phyloP scores from a whole-genome alignment of 305 asterid genomes.

The Plantago coronopus region DNA sequence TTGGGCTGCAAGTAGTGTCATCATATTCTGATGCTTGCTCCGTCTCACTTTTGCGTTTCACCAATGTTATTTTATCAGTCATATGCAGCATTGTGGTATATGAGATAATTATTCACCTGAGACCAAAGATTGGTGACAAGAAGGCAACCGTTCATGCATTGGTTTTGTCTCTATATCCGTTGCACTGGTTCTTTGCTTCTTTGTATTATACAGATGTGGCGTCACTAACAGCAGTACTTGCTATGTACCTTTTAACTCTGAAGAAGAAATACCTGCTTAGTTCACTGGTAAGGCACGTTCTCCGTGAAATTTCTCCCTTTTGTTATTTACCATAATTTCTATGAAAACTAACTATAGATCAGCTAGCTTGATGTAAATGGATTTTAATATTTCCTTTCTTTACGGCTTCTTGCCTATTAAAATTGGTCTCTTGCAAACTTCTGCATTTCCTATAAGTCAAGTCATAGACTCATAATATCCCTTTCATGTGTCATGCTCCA shows the following conservation, averaged over 20 bases:
- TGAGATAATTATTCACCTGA: slow-evolving; percentile 58
- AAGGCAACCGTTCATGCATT: slow-evolving; percentile 61
- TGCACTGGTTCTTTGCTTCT: slow-evolving; percentile 93
- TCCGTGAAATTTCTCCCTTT: slow-evolving; percentile 4
- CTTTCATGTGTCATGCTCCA: slow-evolving; percentile 8
- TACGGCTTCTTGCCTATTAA: background rate
- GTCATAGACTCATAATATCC: background rate
- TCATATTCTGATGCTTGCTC: slow-evolving; percentile 64
- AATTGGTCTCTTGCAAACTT: slow-evolving; percentile 4
- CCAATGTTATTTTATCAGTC: slow-evolving; percentile 73
- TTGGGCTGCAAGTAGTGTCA: slow-evolving; percentile 36
- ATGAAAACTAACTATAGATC: too few relatives aligned
- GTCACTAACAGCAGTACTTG: slow-evolving; percentile 81
- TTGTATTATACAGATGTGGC: slow-evolving; percentile 91
- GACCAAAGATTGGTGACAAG: slow-evolving; percentile 67
- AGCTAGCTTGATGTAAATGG: too few relatives aligned
- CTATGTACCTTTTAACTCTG: slow-evolving; percentile 65
- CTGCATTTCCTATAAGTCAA: slow-evolving; percentile 4
- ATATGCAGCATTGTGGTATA: slow-evolving; percentile 64
- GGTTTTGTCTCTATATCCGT: slow-evolving; percentile 77
- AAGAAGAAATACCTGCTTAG: slow-evolving; percentile 68
- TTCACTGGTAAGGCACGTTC: slow-evolving; percentile 62
- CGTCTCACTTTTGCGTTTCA: slow-evolving; percentile 64
- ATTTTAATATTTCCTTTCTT: background rate
- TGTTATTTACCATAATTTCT: too few relatives aligned